phyloP scores from a whole-genome alignment of 2,329 filamentous ascomycete genomes.

The Cladosporium colombiae region DNA sequence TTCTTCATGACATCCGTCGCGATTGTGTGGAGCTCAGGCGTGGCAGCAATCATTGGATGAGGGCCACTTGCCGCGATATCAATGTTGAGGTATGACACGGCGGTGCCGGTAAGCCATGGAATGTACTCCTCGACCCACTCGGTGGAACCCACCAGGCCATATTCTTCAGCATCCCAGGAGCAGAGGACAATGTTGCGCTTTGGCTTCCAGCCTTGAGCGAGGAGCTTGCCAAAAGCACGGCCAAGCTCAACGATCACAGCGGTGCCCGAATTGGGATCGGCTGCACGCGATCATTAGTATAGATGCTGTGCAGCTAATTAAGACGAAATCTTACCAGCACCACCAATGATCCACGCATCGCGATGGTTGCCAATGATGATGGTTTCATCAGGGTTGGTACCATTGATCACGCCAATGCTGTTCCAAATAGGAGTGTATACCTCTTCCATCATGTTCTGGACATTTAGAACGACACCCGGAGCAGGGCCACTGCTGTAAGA shows the following conservation, averaged over 20 bases:
- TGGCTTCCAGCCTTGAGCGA: conserved; percentile 54
- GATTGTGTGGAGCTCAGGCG: conserved; percentile 71
- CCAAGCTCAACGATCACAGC: conserved; percentile 53
- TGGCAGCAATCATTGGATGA: conserved; percentile 63
- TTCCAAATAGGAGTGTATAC: conserved; percentile 81
- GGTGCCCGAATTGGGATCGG: conserved; percentile 54
- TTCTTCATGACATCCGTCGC: conserved; percentile 64
- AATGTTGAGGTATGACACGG: conserved; percentile 54
- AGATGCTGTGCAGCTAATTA: too few species aligned
- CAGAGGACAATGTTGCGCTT: conserved; percentile 50
- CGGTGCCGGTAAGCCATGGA: conserved; percentile 47
- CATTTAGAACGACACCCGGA: conserved; percentile 68
- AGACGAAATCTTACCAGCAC: conserved; percentile 35
- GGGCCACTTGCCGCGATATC: conserved; percentile 55
- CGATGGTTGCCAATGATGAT: conserved; percentile 56
- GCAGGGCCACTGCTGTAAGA: conserved; percentile 77
- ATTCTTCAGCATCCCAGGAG: conserved; percentile 49
- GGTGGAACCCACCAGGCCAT: conserved; percentile 43
- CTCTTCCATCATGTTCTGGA: conserved; percentile 79
- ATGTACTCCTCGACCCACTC: conserved; percentile 55
- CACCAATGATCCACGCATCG: conserved; percentile 57
- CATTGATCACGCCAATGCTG: conserved; percentile 68
- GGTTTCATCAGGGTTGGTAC: conserved; percentile 60
- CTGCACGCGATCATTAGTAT: not conserved
- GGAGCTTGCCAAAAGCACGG: conserved; percentile 51